A percentile compares a stretch with the other conserved stretches of the same genome.
Evolutionary conservation across 257 asterid genomes (phyloP).

Genomic region (Nicotiana otophora): DNA sequence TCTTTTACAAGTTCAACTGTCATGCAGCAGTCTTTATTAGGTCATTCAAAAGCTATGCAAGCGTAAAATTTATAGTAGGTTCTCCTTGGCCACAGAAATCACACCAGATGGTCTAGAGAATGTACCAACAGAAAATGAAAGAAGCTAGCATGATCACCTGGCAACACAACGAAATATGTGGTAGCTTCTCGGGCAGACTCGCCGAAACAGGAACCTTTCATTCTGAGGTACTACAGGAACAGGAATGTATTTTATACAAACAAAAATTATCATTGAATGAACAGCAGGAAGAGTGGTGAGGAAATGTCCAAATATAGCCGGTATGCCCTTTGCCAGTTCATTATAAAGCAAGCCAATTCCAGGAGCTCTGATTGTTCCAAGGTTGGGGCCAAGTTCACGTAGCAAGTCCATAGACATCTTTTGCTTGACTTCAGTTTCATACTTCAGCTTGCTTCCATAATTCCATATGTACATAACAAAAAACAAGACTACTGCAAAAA

Average conservation of each 20-base stretch:
- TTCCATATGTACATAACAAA: constrained; percentile 91
- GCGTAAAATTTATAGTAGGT: neutral
- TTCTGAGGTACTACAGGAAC: constrained; percentile 83
- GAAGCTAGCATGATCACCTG: constrained; percentile 39
- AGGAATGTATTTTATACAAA: constrained; percentile 88
- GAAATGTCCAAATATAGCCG: constrained; percentile 92
- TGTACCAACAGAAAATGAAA: neutral
- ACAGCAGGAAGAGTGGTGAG: constrained; percentile 89
- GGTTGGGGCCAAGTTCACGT: constrained; percentile 74
- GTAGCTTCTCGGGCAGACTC: constrained; percentile 81
- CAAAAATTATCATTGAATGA: constrained; percentile 93
- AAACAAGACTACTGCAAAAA: constrained; percentile 65
- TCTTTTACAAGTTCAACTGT: neutral
- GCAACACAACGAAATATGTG: constrained; percentile 97
- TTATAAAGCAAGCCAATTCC: constrained; percentile 88
- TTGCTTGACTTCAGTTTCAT: constrained; percentile 83
- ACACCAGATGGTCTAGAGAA: neutral
- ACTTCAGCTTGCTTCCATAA: constrained; percentile 83
- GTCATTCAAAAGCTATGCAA: neutral
- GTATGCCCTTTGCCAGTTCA: constrained; percentile 92
- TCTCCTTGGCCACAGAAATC: neutral
- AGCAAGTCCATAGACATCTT: constrained; percentile 86
- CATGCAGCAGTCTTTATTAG: neutral
- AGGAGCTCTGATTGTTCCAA: constrained; percentile 91
- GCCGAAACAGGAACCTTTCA: constrained; percentile 82